These are phyloP conservation scores for Podaxis pistillaris DNA, from an alignment of 768 basidiomycete genomes.

Conservation along the genomic window DNA sequence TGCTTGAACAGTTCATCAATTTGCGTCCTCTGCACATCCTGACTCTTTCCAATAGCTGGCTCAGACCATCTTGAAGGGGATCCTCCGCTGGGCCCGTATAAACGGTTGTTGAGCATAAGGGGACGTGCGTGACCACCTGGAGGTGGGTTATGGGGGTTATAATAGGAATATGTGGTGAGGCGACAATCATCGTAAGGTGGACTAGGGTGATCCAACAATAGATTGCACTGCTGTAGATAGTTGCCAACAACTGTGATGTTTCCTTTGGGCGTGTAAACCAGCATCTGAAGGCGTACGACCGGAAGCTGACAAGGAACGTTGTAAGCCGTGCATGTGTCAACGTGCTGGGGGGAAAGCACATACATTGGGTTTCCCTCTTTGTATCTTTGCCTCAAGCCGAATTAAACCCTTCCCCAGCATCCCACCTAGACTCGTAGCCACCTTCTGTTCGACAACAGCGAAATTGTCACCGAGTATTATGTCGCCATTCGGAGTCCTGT, in stretches of 20 bases:
- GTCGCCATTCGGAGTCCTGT: constrained; percentile 52
- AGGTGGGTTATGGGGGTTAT: constrained; percentile 87
- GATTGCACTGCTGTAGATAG: constrained; percentile 62
- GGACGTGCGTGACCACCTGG: constrained; percentile 58
- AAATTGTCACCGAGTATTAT: constrained; percentile 62
- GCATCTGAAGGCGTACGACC: constrained; percentile 79
- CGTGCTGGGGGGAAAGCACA: constrained; percentile 23
- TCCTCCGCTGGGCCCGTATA: constrained; percentile 34
- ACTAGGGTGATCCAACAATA: constrained; percentile 81
- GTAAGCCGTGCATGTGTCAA: neutral
- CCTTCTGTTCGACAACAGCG: constrained; percentile 84
- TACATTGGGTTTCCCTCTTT: constrained; percentile 63
- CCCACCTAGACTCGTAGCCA: constrained; percentile 74
- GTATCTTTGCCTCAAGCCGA: constrained; percentile 74
- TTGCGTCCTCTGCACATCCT: constrained; percentile 90
- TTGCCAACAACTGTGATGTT: constrained; percentile 83
- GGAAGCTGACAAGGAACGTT: constrained; percentile 53
- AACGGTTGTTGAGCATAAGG: constrained; percentile 37
- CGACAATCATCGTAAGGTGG: constrained; percentile 62
- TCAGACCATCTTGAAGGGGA: constrained; percentile 55
- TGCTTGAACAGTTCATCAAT: constrained; percentile 93
- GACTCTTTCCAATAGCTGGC: constrained; percentile 65
- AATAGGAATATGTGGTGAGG: constrained; percentile 65
- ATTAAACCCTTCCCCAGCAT: constrained; percentile 86
- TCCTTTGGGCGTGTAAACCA: constrained; percentile 92